Base-by-base conservation (phyloP, 2,329 filamentous ascomycete genomes). In the Periconia macrospinosa region DNA sequence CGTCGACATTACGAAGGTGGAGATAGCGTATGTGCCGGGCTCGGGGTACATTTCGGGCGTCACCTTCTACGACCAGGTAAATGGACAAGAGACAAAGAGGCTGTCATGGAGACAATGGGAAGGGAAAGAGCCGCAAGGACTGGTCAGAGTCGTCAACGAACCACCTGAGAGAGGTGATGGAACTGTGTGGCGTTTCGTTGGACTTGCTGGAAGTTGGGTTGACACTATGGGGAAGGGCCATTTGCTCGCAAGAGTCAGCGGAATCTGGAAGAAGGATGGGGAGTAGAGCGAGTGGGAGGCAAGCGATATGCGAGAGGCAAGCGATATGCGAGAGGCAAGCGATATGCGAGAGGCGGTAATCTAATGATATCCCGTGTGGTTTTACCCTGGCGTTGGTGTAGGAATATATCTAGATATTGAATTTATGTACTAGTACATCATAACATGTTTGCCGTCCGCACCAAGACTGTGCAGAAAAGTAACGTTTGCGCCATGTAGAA, bases 111-210 rank as follows among this genome's bases (percentile, higher is more conserved):
- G 37, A 51, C 64, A 67, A 54, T 68, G 66, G 65, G 58, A 60
- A 19, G 58, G 61, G 2, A 62, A 58, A 30, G 57, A 61, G 49
- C 66, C 66, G 2, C 43, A 47, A 14, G 65, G 61, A 1, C 15
- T 67, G 47, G 53, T 60, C 8, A 56, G 52, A 40, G 51, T 61
- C 33, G 41, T 41, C 18, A 66, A 68, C 41, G 58, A 60, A 52
- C 65, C 66, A 17, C 66, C 65, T 20, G 52, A 65, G 27, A 27
- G 60, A 2, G 62, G 59, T 11, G 65, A 68, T 59, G 66, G 65
- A 1, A 60, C 58, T 5, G 56, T 63, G 27, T 68, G 66, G 65
- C 52, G 46, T 49, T 67, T 69, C 59, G 62, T 53, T 2, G 66
- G 66, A 1, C 41, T 69, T 40, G 58, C 58, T 15, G 66, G 66